Percentiles rank a stretch among this genome's conserved stretches.
phyloP scores from a whole-genome alignment of 306 rosid genomes.

The Cicer bijugum region DNA sequence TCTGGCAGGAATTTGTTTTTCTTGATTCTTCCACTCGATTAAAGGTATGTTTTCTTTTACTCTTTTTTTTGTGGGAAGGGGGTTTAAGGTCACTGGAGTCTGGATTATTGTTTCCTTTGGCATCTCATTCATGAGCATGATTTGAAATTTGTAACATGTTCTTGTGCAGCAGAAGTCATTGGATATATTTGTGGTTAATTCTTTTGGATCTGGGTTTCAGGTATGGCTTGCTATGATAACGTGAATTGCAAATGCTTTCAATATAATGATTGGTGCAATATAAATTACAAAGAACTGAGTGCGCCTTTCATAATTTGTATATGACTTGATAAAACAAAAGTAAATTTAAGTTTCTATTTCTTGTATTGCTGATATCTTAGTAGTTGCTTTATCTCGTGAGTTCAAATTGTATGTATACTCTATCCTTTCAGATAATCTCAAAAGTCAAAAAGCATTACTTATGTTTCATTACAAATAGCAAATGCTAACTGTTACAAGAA shows the following conservation, averaged over 20 bases:
- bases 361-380: constrained; percentile 6
- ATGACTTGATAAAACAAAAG: constrained; percentile 6
- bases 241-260: constrained; percentile 18
- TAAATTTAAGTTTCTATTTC: constrained; percentile 18
- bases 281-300: background rate
- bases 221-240: constrained; percentile 50
- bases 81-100: background rate
- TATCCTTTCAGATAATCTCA: constrained; percentile 30
- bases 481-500: background rate
- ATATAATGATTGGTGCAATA: constrained; percentile 24
- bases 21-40: constrained; percentile 65
- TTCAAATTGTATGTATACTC: constrained; percentile 18
- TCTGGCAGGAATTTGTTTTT: constrained; percentile 72
- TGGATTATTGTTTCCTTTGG: constrained; percentile 39
- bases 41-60: constrained; percentile 52
- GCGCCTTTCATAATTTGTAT: constrained; percentile 1
- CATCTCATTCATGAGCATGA: constrained; percentile 31
- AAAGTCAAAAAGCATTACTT: constrained; percentile 31
- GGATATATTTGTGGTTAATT: constrained; percentile 96
- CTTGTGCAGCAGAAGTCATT: constrained; percentile 76
- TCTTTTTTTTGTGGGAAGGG: background rate
- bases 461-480: constrained; percentile 29
- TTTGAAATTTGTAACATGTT: constrained; percentile 41
- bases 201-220: constrained; percentile 93
- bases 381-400: constrained; percentile 3